Conservation (phyloP, 2,329 filamentous ascomycete species). For the Ascochyta rabiei region DNA sequence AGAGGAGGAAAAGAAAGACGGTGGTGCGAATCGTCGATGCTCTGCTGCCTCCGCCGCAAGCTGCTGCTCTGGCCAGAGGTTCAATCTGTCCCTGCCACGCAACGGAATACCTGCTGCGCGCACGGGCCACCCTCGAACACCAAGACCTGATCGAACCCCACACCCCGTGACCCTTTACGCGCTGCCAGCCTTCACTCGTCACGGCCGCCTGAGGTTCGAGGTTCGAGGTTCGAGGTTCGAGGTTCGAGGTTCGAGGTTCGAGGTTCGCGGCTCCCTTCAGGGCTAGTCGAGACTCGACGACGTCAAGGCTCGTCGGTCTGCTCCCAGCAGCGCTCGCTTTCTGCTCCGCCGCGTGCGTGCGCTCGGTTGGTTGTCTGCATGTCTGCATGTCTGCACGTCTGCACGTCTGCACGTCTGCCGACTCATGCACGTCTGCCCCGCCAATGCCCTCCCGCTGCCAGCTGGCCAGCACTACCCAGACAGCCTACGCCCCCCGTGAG, state of each 20-base stretch:
- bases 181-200: neutral
- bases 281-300: too few relatives aligned
- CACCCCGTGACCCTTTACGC: constrained; percentile 23
- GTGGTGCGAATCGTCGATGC: constrained; percentile 26
- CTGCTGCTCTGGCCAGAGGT: constrained; percentile 44
- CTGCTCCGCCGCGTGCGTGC: constrained; percentile 32
- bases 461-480: constrained; percentile 45
- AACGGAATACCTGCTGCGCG: constrained; percentile 24
- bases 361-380: constrained; percentile 27
- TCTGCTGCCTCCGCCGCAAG: constrained; percentile 37
- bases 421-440: constrained; percentile 37
- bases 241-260: too few relatives aligned
- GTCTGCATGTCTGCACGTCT: constrained; percentile 30
- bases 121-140: constrained; percentile 7
- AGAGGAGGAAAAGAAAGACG: constrained; percentile 24
- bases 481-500: constrained; percentile 40
- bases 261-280: too few relatives aligned
- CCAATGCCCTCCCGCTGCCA: constrained; percentile 40
- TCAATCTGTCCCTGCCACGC: constrained; percentile 42
- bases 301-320: constrained; percentile 1
- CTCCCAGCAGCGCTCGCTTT: constrained; percentile 25
- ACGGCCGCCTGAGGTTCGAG: too few relatives aligned
- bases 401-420: constrained; percentile 21
- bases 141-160: constrained; percentile 15
- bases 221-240: too few relatives aligned